Base-by-base conservation (phyloP, 768 basidiomycete genomes). In the Naganishia antarctica region DNA sequence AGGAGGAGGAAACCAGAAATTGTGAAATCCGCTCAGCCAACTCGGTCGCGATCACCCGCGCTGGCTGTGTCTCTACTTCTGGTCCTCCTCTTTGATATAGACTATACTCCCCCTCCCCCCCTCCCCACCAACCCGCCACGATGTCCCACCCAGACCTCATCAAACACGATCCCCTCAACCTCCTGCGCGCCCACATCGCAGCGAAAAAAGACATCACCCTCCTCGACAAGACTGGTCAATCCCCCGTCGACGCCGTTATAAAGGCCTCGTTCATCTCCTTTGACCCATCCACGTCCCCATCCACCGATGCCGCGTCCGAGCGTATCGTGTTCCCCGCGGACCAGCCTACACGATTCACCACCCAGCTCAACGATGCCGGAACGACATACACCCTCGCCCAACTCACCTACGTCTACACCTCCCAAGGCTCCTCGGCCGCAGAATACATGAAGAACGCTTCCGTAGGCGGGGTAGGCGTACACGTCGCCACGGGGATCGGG, bases 381-480 rank as follows among this genome's bases (percentile, higher is more conserved):
- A 61, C 89, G 50, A 87, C 87, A 68, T 90, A 88, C 77, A 82
- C 88, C 11, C 77, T 92, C 15, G 88, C 89, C 59, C 87, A 90
- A 1, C 81, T 98, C 9, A 87, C 89, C 70, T 81, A 93, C n/a
- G 87, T 88, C 29, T 98, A 87, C 88, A 79, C 86, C 3, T 81
- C 87, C 32, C 81, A 84, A 48, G 88, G 90, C 73, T 84, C 84
- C 0, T 81, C 84, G 0, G 84, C 85, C 31, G 88, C 87, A 16
- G 90, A 93, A 68, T 98, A 98, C 79, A 85, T 94, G 84, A 87
- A 86, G 73, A 86, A 88, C 70, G 86, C 87, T 3, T 40, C 32
- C 1, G 81, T 89, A 61, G 87, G 88, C 18, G 64, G 53, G 1
- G 64, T 57, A 4, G 65, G 65, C 6, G 65, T 45, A 2, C 32